Conservation (phyloP, 371 early-diverging fungal species). For the Batrachochytrium dendrobatidis region DNA sequence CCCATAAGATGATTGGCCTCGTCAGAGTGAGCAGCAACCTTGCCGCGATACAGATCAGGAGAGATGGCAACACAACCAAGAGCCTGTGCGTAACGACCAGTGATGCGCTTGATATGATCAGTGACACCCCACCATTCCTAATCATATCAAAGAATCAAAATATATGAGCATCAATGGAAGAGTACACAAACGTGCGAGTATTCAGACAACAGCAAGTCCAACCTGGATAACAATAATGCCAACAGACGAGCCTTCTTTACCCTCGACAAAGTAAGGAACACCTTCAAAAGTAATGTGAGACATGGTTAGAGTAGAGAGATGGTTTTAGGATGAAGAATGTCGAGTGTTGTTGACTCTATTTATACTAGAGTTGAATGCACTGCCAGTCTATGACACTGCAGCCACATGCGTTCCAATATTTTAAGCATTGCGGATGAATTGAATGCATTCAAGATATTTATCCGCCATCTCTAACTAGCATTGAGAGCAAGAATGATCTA, state of each 20-base stretch:
- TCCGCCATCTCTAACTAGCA: too few species aligned
- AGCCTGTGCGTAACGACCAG: slow-evolving; percentile 12
- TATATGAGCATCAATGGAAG: not conserved
- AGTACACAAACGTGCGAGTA: not conserved
- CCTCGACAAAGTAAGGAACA: slow-evolving; percentile 19
- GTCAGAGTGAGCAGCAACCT: slow-evolving; percentile 26
- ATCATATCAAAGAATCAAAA: slow-evolving; percentile 4
- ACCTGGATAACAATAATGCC: slow-evolving; percentile 22
- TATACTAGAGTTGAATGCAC: too few species aligned
- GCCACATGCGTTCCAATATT: too few species aligned
- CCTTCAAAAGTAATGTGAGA: slow-evolving; percentile 15
- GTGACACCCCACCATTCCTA: slow-evolving; percentile 33
- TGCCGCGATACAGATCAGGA: slow-evolving; percentile 33
- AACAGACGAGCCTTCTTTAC: slow-evolving; percentile 14
- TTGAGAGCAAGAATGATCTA: too few species aligned
- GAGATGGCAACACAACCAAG: slow-evolving; percentile 17
- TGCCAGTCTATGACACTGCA: too few species aligned
- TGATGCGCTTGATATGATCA: slow-evolving; percentile 20
- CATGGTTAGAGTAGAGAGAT: too few species aligned
- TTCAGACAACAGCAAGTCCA: not conserved
- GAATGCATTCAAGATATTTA: too few species aligned
- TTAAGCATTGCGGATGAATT: too few species aligned
- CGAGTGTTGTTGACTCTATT: too few species aligned
- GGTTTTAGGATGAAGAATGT: too few species aligned
- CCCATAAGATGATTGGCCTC: slow-evolving; percentile 35